Conservation (phyloP, 768 basidiomycete genomes). For the Auricularia sp. region DNA sequence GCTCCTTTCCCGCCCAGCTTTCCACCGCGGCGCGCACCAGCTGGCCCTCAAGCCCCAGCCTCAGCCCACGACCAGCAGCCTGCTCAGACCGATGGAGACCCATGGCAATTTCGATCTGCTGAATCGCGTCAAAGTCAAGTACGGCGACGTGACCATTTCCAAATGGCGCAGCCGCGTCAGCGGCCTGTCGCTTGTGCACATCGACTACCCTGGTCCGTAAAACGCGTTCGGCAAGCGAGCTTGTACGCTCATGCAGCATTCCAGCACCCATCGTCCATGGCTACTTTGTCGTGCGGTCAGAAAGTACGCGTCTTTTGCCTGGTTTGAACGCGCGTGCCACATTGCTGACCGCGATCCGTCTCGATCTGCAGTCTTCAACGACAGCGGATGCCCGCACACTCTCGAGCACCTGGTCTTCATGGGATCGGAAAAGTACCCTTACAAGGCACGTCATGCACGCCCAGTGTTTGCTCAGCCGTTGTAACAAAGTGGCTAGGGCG, state of each 20-base stretch:
- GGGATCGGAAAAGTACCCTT: constrained; percentile 91
- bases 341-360: not conserved
- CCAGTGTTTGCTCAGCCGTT: not conserved
- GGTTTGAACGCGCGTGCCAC: not conserved
- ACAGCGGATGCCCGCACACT: constrained; percentile 92
- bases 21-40: not conserved
- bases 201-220: constrained; percentile 73
- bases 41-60: not conserved
- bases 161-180: constrained; percentile 85
- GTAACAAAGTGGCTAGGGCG: constrained; percentile 32
- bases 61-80: not conserved
- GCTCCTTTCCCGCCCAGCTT: too few relatives aligned
- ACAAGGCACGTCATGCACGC: constrained; percentile 37
- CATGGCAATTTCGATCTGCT: constrained; percentile 81
- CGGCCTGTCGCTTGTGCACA: constrained; percentile 82
- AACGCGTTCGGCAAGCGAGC: not conserved
- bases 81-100: constrained; percentile 15
- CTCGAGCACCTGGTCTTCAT: constrained; percentile 93
- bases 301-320: constrained; percentile 45
- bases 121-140: constrained; percentile 64
- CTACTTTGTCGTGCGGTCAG: constrained; percentile 82
- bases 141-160: constrained; percentile 68
- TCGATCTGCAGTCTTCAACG: constrained; percentile 65
- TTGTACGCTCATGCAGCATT: not conserved
- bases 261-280: constrained; percentile 83